phyloP scores from a whole-genome alignment of 2,329 filamentous ascomycete species.

The Delphinella strobiligena region DNA sequence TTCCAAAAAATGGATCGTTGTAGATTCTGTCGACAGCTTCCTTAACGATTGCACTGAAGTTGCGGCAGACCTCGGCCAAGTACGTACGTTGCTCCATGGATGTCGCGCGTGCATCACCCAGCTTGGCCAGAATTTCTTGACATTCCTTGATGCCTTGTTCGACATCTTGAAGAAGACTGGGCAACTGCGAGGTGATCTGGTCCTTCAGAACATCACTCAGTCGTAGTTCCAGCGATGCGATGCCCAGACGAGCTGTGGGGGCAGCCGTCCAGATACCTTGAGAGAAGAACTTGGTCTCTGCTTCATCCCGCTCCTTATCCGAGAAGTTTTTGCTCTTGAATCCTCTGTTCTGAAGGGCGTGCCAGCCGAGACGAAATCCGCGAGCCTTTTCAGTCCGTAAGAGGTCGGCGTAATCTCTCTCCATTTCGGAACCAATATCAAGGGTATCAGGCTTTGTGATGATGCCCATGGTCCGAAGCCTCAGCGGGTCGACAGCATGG shows the following conservation, averaged over 20 bases:
- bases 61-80: not conserved
- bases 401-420: not conserved
- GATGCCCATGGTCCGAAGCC: conserved; percentile 41
- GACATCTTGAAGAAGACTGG: not conserved
- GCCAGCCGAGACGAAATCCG: not conserved
- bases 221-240: not conserved
- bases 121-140: not conserved
- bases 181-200: not conserved
- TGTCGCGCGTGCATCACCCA: not conserved
- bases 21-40: not conserved
- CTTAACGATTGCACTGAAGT: not conserved
- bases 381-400: not conserved
- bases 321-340: not conserved
- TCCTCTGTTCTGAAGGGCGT: not conserved
- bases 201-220: not conserved
- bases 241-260: not conserved
- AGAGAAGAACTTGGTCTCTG: not conserved
- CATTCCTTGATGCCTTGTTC: not conserved
- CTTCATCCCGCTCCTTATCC: not conserved
- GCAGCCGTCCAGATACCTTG: not conserved
- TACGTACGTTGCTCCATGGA: not conserved
- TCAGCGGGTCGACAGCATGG: conserved; percentile 31
- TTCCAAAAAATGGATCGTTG: not conserved
- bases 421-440: not conserved
- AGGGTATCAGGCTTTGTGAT: conserved; percentile 43